Percentiles rank a stretch among this genome's conserved stretches.
These are phyloP conservation scores for Leptodermis oblonga DNA, from an alignment of 257 asterid species.

Conservation along the genomic window DNA sequence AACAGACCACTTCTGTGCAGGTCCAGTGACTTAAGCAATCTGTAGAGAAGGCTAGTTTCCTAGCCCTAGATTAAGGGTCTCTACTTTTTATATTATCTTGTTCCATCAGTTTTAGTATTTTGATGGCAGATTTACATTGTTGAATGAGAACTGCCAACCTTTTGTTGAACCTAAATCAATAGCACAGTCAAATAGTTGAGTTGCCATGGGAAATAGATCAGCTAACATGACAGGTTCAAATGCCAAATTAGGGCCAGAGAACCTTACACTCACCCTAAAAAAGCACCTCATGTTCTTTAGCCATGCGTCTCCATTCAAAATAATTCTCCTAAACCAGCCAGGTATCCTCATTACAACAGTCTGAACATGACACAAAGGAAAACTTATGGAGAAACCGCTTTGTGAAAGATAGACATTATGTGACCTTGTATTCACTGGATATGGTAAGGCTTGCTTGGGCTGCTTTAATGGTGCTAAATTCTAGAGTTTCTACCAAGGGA, in stretches of 20 bases:
- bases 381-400: neutral
- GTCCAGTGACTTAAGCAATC: neutral
- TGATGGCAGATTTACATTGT: neutral
- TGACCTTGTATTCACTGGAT: no score
- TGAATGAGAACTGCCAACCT: neutral
- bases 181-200: neutral
- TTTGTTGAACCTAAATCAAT: neutral
- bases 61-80: neutral
- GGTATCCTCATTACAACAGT: no score
- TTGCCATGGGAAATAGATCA: neutral
- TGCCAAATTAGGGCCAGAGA: neutral
- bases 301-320: neutral
- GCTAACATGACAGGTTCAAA: neutral
- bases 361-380: neutral
- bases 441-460: no score
- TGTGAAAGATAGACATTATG: neutral
- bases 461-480: no score
- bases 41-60: neutral
- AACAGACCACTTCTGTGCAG: neutral
- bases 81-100: neutral
- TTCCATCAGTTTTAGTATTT: neutral
- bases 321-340: no score
- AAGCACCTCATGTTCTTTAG: no score
- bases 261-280: no score
- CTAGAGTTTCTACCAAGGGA: no score